A percentile compares a stretch with the other conserved stretches of the same genome.
phyloP scores from a whole-genome alignment of 2,329 filamentous ascomycete genomes.

The Aspergillus neotritici region DNA sequence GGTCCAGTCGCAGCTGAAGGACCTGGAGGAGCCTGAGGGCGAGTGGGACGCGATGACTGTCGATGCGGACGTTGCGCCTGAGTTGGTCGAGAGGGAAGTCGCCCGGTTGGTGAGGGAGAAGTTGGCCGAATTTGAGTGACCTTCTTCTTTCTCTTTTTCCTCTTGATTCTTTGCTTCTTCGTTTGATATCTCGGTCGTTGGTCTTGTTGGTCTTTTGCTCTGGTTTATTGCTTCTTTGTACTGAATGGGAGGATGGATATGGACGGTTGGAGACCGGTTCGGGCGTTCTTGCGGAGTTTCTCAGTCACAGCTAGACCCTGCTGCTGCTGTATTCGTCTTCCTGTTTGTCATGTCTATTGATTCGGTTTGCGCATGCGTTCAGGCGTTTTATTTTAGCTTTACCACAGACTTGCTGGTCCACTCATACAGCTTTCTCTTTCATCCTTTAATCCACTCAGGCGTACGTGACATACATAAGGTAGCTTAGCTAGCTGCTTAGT shows the following conservation, averaged over 20 bases:
- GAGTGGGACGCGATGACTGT: constrained; percentile 64
- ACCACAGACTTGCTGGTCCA: too few species aligned
- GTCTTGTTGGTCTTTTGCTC: neutral
- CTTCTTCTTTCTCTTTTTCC: constrained; percentile 1
- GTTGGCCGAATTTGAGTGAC: constrained; percentile 42
- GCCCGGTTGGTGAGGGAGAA: constrained; percentile 53
- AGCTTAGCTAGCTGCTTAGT: too few species aligned
- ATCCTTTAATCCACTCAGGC: too few species aligned
- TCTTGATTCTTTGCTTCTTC: neutral
- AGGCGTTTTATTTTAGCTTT: too few species aligned
- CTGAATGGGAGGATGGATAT: neutral
- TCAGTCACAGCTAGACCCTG: too few species aligned
- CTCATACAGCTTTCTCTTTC: too few species aligned
- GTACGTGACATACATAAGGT: too few species aligned
- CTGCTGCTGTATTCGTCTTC: too few species aligned
- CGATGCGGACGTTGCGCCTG: constrained; percentile 53
- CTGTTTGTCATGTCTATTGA: too few species aligned
- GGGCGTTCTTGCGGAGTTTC: too few species aligned
- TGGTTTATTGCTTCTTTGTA: neutral
- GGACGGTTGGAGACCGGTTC: too few species aligned
- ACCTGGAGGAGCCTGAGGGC: constrained; percentile 80
- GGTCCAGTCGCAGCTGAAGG: constrained; percentile 87
- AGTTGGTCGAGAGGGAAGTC: constrained; percentile 56
- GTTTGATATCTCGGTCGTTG: neutral
- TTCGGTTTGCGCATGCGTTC: too few species aligned